Evolutionary conservation across 768 basidiomycete genomes (phyloP), one percentile per base, ranked within the genome.

Genomic region (Thelephora ganbajun): DNA sequence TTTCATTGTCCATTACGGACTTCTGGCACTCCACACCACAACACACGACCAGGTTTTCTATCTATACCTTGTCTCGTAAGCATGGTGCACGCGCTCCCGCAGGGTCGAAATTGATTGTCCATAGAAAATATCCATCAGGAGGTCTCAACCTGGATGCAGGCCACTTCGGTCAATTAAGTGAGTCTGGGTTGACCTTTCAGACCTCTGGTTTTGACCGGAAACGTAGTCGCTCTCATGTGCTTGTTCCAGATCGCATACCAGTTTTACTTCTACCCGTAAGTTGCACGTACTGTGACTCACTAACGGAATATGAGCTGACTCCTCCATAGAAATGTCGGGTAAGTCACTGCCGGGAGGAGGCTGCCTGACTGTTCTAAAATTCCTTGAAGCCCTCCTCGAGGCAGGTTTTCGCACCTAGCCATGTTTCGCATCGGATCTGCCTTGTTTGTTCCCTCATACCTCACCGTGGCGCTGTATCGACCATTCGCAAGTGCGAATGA

Each of bases 21-120:
- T 91, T 51, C 68, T 97, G 52, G 92, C 92, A 3, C 63, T 97
- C 44, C 92, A 96, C 59, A 79, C 79, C 35, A 89, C 84, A 13
- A 89, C 85, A 1, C 91, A 93, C 56, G 86, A 93, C 66, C 89
- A 94, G 63, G 65, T 92, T 23, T 88, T 96, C 68, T 75, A 93
- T 61, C 86, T 86, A 2, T 94, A 93, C 65, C 79, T 93, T 20
- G 86, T 92, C 44, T 80, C 85, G 85, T 87, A 57, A 66, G 83
- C 73, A 1, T 44, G 18, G 18, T 4, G 33, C 47, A 44, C 35
- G 4, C 23, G 43, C 45, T n/a, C 47, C 18, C 11, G 37, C 43
- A 3, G 16, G 33, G 26, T 43, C 53, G 23, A 47, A 37, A 3
- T 34, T 39, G 22, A 48, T 47, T 16, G 14, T 46, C 20, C 47